phyloP scores from a whole-genome alignment of 176 grass and related monocot species.

The Eleusine coracana region DNA sequence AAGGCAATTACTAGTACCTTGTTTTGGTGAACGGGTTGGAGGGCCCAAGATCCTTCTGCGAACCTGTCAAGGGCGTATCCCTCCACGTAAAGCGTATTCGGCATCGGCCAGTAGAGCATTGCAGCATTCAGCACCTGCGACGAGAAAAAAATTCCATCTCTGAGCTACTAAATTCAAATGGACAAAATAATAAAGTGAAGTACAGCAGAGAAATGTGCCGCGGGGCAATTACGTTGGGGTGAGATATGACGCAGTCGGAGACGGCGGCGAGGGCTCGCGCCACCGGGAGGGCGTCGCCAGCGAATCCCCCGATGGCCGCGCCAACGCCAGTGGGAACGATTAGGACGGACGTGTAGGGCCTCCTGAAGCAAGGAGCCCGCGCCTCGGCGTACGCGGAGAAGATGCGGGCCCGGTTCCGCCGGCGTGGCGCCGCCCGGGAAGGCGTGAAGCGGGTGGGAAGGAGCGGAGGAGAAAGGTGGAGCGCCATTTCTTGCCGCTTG shows the following conservation, averaged over 20 bases:
- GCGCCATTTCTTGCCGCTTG: constrained; percentile 34
- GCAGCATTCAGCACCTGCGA: constrained; percentile 83
- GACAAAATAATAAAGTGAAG: background rate
- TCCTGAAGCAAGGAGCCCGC: constrained; percentile 44
- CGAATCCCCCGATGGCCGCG: constrained; percentile 76
- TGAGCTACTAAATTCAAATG: background rate
- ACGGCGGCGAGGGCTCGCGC: constrained; percentile 63
- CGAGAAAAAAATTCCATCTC: background rate
- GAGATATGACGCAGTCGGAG: constrained; percentile 84
- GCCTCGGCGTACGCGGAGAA: background rate
- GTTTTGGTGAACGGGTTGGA: constrained; percentile 57
- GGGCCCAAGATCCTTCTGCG: constrained; percentile 75
- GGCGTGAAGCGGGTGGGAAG: constrained; percentile 13
- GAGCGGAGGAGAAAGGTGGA: constrained; percentile 42
- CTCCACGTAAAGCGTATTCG: constrained; percentile 81
- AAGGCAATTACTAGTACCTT: constrained; percentile 51
- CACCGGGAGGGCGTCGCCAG: constrained; percentile 88
- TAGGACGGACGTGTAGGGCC: constrained; percentile 85
- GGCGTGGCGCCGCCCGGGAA: constrained; percentile 12
- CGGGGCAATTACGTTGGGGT: constrained; percentile 69
- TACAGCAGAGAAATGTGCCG: background rate
- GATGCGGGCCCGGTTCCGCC: background rate
- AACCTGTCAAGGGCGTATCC: constrained; percentile 91
- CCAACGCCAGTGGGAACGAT: constrained; percentile 88
- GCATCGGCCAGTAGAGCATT: constrained; percentile 92